A percentile compares a stretch with the other conserved stretches of the same genome.
Evolutionary conservation across 108 stramenopile genomes (phyloP).

Genomic region (Asterionellopsis glacialis): DNA sequence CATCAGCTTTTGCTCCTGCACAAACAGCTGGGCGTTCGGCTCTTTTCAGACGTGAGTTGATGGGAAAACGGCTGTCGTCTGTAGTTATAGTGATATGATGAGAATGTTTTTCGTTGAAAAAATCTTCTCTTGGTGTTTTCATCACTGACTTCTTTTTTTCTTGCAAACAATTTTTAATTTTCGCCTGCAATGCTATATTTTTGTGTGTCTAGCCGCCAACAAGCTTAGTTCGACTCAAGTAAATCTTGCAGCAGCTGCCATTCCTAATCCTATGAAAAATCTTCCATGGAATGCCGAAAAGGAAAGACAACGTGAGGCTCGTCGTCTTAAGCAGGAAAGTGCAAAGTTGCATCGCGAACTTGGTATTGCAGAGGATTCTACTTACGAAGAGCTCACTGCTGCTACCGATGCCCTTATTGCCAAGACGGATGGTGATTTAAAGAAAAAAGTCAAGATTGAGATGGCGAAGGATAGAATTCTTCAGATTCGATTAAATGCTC

Average conservation of each 20-base stretch:
- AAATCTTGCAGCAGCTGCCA: slow-evolving; percentile 4
- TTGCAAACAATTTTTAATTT: background rate
- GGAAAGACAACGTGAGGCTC: slow-evolving; percentile 43
- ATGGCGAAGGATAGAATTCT: slow-evolving; percentile 82
- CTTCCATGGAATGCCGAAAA: slow-evolving; percentile 72
- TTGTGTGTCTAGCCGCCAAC: background rate
- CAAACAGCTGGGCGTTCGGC: no score
- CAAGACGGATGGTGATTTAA: slow-evolving; percentile 46
- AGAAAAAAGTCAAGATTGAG: slow-evolving; percentile 72
- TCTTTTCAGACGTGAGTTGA: no score
- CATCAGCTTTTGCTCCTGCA: no score
- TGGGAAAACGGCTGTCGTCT: no score
- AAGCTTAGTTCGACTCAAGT: background rate
- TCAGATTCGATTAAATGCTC: slow-evolving; percentile 75
- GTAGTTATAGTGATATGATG: no score
- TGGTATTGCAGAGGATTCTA: slow-evolving; percentile 77
- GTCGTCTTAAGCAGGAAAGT: slow-evolving; percentile 51
- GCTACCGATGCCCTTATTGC: slow-evolving; percentile 59
- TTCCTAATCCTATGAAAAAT: slow-evolving; percentile 66
- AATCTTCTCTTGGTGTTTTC: no score
- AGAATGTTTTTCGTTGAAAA: no score
- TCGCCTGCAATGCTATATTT: background rate
- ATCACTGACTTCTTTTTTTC: no score
- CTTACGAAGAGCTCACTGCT: slow-evolving; percentile 76
- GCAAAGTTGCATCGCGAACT: slow-evolving; percentile 72